Percentiles rank a stretch among this genome's conserved stretches.
phyloP scores from a whole-genome alignment of 179 eudicot genomes.

The Monotropa hypopitys region DNA sequence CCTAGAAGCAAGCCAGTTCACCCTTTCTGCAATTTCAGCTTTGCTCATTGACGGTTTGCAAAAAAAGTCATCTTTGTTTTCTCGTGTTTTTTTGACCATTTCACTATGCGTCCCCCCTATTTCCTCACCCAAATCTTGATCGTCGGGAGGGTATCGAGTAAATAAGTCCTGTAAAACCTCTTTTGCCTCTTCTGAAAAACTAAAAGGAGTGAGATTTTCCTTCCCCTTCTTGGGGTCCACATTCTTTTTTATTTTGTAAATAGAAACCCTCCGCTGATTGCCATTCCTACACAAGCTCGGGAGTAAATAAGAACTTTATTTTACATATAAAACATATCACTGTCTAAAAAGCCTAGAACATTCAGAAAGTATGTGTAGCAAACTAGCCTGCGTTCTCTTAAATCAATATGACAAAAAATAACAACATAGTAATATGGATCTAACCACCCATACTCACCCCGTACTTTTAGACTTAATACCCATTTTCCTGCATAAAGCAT shows the following conservation, averaged over 20 bases:
- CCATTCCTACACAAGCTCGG: constrained; percentile 38
- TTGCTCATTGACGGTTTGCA: constrained; percentile 32
- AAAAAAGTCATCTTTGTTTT: constrained; percentile 34
- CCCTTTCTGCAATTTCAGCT: constrained; percentile 36
- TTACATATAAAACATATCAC: not conserved
- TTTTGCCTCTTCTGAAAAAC: constrained; percentile 54
- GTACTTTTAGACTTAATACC: constrained; percentile 66
- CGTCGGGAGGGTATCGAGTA: constrained; percentile 63
- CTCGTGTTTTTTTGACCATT: constrained; percentile 15
- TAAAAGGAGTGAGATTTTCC: constrained; percentile 27
- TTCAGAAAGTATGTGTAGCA: not conserved
- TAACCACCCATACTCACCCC: constrained; percentile 41
- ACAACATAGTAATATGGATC: not conserved
- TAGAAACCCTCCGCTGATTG: constrained; percentile 38
- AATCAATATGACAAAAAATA: not conserved
- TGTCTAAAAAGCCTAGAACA: not conserved
- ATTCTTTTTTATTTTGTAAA: constrained; percentile 29
- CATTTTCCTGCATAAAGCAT: constrained; percentile 37
- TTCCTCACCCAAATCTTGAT: constrained; percentile 26
- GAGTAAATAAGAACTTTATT: not conserved
- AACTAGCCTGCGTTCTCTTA: not conserved
- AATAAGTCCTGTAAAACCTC: constrained; percentile 54
- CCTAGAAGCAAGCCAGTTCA: constrained; percentile 32
- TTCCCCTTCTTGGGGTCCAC: constrained; percentile 9
- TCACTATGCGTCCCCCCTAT: constrained; percentile 14